These are phyloP conservation scores for Penicillium psychrofluorescens DNA, from an alignment of 495 filamentous ascomycete species.

Conservation along the genomic window DNA sequence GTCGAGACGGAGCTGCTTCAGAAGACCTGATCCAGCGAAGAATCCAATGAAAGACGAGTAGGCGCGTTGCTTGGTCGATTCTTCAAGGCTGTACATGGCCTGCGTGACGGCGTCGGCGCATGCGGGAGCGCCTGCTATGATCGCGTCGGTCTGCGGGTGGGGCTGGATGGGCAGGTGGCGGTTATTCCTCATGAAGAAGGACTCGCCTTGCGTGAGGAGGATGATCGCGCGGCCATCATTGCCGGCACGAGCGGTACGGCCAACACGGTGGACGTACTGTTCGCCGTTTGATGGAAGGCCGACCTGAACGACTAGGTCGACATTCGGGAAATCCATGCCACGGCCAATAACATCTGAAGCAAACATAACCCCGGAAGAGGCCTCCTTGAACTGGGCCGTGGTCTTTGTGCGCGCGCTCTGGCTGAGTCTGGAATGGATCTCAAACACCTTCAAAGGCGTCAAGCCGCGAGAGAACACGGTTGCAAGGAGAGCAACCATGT, in stretches of 20 bases:
- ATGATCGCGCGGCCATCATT: conserved; percentile 62
- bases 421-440: conserved; percentile 55
- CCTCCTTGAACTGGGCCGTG: conserved; percentile 55
- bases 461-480: conserved; percentile 38
- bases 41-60: conserved; percentile 50
- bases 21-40: conserved; percentile 33
- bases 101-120: conserved; percentile 15
- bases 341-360: conserved; percentile 66
- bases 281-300: conserved; percentile 66
- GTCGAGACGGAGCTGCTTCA: conserved; percentile 31
- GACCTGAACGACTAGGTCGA: conserved; percentile 83
- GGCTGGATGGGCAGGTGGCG: conserved; percentile 47
- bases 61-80: conserved; percentile 43
- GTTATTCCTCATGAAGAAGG: conserved; percentile 50
- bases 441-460: conserved; percentile 39
- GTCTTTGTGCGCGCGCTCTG: conserved; percentile 50
- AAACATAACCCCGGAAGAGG: conserved; percentile 48
- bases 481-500: conserved; percentile 50
- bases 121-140: conserved; percentile 20
- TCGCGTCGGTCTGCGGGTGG: conserved; percentile 35
- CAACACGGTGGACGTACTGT: conserved; percentile 84
- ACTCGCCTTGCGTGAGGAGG: conserved; percentile 52
- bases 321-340: conserved; percentile 92
- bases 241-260: conserved; percentile 60
- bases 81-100: conserved; percentile 37